Evolutionary conservation across 1,284 basidiomycete genomes (phyloP).

Genomic region (Heterobasidion annosum): DNA sequence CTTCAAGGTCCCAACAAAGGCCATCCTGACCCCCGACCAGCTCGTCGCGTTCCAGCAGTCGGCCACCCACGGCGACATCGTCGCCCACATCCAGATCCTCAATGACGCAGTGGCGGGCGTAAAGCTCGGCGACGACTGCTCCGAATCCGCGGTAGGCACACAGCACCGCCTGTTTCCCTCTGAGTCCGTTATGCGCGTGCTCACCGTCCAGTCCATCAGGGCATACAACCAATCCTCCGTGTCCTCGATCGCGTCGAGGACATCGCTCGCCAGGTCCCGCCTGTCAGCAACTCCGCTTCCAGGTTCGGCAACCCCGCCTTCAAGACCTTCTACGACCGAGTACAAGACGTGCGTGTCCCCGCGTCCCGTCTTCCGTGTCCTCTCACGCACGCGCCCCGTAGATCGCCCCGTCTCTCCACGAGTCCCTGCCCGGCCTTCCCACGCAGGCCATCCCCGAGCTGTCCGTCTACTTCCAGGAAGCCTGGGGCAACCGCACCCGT

Average conservation of each 20-base stretch:
- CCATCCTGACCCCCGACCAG: conserved; percentile 74
- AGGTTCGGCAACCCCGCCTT: conserved; percentile 98
- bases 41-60: conserved; percentile 79
- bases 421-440: conserved; percentile 47
- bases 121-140: conserved; percentile 64
- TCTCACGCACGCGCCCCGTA: conserved; percentile 10
- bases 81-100: conserved; percentile 68
- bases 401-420: conserved; percentile 46
- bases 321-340: conserved; percentile 81
- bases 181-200: background rate
- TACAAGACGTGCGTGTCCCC: conserved; percentile 47
- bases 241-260: conserved; percentile 65
- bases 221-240: conserved; percentile 48
- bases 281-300: conserved; percentile 86
- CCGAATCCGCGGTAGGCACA: conserved; percentile 45
- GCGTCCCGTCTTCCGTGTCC: background rate
- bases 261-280: conserved; percentile 65
- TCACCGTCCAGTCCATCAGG: conserved; percentile 30
- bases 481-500: conserved; percentile 87
- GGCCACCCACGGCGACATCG: conserved; percentile 60
- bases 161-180: conserved; percentile 2
- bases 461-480: conserved; percentile 75
- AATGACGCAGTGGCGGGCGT: conserved; percentile 74
- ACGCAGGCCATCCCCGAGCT: conserved; percentile 56
- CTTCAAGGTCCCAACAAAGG: conserved; percentile 47